Conservation (phyloP, 2,329 filamentous ascomycete species). For the Orbilia quercus region DNA sequence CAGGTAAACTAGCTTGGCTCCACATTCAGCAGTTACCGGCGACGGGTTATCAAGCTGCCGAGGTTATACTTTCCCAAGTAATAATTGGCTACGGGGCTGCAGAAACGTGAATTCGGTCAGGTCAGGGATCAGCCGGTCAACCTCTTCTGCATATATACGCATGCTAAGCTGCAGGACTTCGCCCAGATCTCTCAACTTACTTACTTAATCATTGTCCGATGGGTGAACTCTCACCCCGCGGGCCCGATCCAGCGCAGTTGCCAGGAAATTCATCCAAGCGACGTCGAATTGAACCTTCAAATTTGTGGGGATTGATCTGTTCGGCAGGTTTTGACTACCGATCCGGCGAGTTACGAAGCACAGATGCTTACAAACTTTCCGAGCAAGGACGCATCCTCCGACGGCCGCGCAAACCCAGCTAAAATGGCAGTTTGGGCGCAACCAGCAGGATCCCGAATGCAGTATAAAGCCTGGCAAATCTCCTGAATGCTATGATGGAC, state of each 20-base stretch:
- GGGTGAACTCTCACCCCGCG: conserved; percentile 28
- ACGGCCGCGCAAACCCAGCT: conserved; percentile 17
- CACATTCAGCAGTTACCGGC: conserved; percentile 40
- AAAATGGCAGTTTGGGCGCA: too few species aligned
- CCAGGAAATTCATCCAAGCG: conserved; percentile 7
- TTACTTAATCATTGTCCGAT: conserved; percentile 4
- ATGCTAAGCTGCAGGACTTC: neutral
- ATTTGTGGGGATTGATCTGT: conserved; percentile 11
- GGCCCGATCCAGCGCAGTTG: conserved; percentile 6
- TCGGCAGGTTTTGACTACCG: conserved; percentile 42
- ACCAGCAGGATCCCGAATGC: neutral
- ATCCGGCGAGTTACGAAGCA: conserved; percentile 20
- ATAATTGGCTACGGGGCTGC: neutral
- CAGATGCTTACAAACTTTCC: conserved; percentile 38
- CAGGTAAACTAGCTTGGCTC: conserved; percentile 13
- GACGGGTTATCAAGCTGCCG: conserved; percentile 23
- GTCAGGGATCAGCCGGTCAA: neutral
- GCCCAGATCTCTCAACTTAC: neutral
- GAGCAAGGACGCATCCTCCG: conserved; percentile 3
- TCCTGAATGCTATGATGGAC: too few species aligned
- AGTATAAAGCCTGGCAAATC: too few species aligned
- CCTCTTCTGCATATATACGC: neutral
- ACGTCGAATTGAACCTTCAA: conserved; percentile 5
- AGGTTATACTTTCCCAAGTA: conserved; percentile 20
- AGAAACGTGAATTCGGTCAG: neutral